These are phyloP conservation scores for Talaromyces sp. DNA, from an alignment of 2,329 filamentous ascomycete species.

Conservation along the genomic window DNA sequence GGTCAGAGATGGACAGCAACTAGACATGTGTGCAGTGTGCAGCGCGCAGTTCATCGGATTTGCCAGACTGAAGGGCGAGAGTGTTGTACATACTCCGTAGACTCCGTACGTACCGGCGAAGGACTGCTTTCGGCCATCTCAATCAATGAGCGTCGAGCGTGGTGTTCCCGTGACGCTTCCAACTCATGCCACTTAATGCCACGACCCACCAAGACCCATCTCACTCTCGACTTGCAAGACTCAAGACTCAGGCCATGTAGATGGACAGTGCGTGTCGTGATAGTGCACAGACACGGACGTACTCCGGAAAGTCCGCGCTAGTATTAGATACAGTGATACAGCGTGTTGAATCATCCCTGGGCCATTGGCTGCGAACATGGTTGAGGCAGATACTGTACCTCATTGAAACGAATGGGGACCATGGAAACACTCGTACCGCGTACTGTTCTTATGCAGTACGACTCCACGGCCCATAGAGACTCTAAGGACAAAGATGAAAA, in stretches of 20 bases:
- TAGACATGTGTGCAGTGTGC: constrained; percentile 7
- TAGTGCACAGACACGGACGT: not conserved
- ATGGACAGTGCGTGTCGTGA: not conserved
- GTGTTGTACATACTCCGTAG: not conserved
- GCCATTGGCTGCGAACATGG: constrained; percentile 1
- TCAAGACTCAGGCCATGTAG: not conserved
- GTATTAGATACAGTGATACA: not conserved
- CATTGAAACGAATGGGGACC: not conserved
- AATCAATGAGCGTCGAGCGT: constrained; percentile 8
- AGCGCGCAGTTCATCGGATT: not conserved
- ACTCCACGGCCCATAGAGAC: not conserved
- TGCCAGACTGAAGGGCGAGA: not conserved
- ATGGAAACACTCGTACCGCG: not conserved
- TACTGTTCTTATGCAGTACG: constrained; percentile 4
- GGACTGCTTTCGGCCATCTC: not conserved
- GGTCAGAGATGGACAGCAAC: constrained; percentile 9
- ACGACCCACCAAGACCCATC: constrained; percentile 6
- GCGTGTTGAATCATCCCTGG: constrained; percentile 4
- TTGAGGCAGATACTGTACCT: not conserved
- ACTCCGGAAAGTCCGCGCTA: not conserved
- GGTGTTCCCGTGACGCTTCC: constrained; percentile 13
- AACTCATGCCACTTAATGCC: not conserved
- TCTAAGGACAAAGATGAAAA: not conserved
- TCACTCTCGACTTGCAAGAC: not conserved
- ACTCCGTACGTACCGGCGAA: not conserved